Evolutionary conservation across 2,329 filamentous ascomycete genomes (phyloP).

Genomic region (Rhinocladiella mackenziei): DNA sequence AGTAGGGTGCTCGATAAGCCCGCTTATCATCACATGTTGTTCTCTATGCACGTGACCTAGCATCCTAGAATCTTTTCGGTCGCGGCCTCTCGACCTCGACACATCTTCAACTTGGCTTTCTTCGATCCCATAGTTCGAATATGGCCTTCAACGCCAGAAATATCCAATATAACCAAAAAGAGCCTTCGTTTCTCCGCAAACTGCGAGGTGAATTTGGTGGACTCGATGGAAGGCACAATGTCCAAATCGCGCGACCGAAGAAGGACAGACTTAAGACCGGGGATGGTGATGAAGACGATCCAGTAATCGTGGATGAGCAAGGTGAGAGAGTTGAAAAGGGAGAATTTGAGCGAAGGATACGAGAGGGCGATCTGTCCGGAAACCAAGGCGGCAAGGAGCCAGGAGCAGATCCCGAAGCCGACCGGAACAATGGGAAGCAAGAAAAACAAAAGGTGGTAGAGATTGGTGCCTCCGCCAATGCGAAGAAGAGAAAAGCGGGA

Average conservation of each 20-base stretch:
- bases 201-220: conserved; percentile 25
- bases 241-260: conserved; percentile 27
- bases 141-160: conserved; percentile 27
- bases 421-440: background rate
- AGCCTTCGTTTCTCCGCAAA: conserved; percentile 28
- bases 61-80: too few relatives aligned
- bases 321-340: conserved; percentile 26
- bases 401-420: background rate
- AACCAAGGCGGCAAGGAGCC: background rate
- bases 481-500: conserved; percentile 27
- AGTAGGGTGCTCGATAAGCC: too few relatives aligned
- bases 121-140: background rate
- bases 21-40: too few relatives aligned
- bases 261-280: conserved; percentile 27
- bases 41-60: too few relatives aligned
- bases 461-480: conserved; percentile 14
- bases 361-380: conserved; percentile 3
- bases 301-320: conserved; percentile 28
- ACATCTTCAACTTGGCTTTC: too few relatives aligned
- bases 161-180: conserved; percentile 28
- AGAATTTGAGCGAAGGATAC: conserved; percentile 24
- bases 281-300: conserved; percentile 30
- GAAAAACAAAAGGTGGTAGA: conserved; percentile 23
- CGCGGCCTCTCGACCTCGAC: too few relatives aligned
- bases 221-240: conserved; percentile 26